These are phyloP conservation scores for Suillus spraguei DNA, from an alignment of 768 basidiomycete species.

Conservation along the genomic window DNA sequence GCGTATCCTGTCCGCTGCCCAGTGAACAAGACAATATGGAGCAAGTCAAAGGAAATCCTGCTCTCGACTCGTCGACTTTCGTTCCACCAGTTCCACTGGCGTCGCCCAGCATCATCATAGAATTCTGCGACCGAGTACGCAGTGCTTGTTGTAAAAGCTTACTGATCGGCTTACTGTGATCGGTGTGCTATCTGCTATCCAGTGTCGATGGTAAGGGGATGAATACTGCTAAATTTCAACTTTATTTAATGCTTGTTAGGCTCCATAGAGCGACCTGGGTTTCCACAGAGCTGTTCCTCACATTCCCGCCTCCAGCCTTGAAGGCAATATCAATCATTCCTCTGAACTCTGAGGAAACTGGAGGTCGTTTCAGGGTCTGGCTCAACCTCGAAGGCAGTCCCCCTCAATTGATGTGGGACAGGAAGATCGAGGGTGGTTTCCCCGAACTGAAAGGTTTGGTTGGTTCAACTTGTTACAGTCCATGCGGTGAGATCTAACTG, in stretches of 20 bases:
- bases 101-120: constrained; percentile 72
- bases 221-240: neutral
- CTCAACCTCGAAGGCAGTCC: constrained; percentile 43
- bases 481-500: constrained; percentile 10
- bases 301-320: constrained; percentile 82
- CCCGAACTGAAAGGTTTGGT: constrained; percentile 88
- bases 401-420: constrained; percentile 76
- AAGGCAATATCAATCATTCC: constrained; percentile 73
- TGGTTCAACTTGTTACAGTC: constrained; percentile 28
- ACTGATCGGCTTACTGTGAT: constrained; percentile 4
- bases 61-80: constrained; percentile 55
- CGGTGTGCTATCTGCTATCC: constrained; percentile 8
- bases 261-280: constrained; percentile 91
- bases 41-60: constrained; percentile 13
- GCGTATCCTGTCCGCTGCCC: constrained; percentile 27
- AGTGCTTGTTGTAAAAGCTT: constrained; percentile 8
- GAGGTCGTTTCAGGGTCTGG: constrained; percentile 93
- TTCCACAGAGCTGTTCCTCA: constrained; percentile 90
- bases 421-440: constrained; percentile 90
- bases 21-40: constrained; percentile 15
- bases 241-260: constrained; percentile 46
- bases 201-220: constrained; percentile 79
- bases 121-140: constrained; percentile 90
- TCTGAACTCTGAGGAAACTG: constrained; percentile 77
- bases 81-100: constrained; percentile 50